Base-by-base conservation (phyloP, 2,329 filamentous ascomycete genomes). In the Curvularia sp. region DNA sequence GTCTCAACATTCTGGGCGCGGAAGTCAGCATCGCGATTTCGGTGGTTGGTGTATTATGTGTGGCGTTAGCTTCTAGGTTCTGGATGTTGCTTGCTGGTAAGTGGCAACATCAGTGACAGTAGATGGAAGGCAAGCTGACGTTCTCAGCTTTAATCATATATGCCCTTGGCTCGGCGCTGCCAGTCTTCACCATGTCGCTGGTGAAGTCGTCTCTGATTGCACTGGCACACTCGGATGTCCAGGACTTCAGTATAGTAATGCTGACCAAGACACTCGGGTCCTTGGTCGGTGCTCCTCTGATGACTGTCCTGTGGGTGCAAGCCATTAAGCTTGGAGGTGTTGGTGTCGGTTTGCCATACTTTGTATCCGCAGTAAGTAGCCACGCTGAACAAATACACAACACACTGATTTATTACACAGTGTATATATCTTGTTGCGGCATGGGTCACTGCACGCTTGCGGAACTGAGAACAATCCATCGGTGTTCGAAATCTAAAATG, bases 181-280 rank as follows among this genome's bases (percentile, higher is more conserved):
- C 76, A 0, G 74, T 77, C 5, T 78, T 78, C 55, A 76, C 74
- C 0, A 75, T 76, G 69, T 75, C 74, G 6, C 63, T 77, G 5
- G 73, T 77, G 27, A 76, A 76, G 51, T 73, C 72, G 6, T 66
- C 68, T 2, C 61, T 74, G 6, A 70, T 77, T 21, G 69, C 74
- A 3, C 45, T 73, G 0, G 53, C 59, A 13, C 60, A 69, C 21
- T 69, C 65, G 2, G 65, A 73, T 21, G 67, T 68, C 8, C 71
- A 76, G 51, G 74, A 76, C 50, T 77, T 77, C 47, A 75, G 72
- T 43, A 74, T 78, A 21, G 71, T 76, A 15, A 77, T 77, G 71
- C 49, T 78, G 23, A 72, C 70, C 1, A 76, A 76, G 56, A 77
- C 74, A 3, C 61, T 74, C 0, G 74, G 75, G 0, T 75, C 74